phyloP scores from a whole-genome alignment of 306 rosid species.

The Gleditsia sinensis region DNA sequence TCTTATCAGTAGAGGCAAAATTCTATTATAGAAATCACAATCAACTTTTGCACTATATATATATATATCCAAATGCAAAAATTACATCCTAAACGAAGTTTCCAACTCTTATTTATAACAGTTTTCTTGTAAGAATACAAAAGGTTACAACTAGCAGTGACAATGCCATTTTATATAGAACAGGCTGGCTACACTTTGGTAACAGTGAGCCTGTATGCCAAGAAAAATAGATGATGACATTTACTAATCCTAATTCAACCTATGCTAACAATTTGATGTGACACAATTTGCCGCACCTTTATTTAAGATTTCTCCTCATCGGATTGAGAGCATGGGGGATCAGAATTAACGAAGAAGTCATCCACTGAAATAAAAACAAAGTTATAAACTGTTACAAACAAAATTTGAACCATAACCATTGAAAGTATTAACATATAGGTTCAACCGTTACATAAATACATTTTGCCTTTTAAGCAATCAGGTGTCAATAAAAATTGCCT shows the following conservation, averaged over 20 bases:
- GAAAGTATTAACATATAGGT: background rate
- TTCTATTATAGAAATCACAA: background rate
- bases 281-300: slow-evolving; percentile 42
- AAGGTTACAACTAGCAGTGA: slow-evolving; percentile 34
- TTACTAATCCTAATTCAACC: slow-evolving; percentile 44
- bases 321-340: slow-evolving; percentile 75
- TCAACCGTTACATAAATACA: background rate
- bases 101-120: slow-evolving; percentile 28
- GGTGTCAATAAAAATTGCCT: background rate
- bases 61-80: slow-evolving; percentile 45
- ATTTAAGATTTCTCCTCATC: slow-evolving; percentile 81
- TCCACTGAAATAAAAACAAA: slow-evolving; percentile 64
- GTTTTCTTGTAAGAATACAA: slow-evolving; percentile 40
- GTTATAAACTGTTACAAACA: slow-evolving; percentile 22
- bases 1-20: background rate
- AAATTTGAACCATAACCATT: background rate
- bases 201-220: slow-evolving; percentile 49
- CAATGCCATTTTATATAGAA: slow-evolving; percentile 34
- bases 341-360: slow-evolving; percentile 96
- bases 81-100: slow-evolving; percentile 36
- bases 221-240: slow-evolving; percentile 41
- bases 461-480: background rate
- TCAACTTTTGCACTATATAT: slow-evolving; percentile 24
- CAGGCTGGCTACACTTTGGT: slow-evolving; percentile 49
- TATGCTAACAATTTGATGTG: slow-evolving; percentile 49